Evolutionary conservation across 2,329 filamentous ascomycete genomes (phyloP).

Genomic region (Trichophyton schoenleinii): DNA sequence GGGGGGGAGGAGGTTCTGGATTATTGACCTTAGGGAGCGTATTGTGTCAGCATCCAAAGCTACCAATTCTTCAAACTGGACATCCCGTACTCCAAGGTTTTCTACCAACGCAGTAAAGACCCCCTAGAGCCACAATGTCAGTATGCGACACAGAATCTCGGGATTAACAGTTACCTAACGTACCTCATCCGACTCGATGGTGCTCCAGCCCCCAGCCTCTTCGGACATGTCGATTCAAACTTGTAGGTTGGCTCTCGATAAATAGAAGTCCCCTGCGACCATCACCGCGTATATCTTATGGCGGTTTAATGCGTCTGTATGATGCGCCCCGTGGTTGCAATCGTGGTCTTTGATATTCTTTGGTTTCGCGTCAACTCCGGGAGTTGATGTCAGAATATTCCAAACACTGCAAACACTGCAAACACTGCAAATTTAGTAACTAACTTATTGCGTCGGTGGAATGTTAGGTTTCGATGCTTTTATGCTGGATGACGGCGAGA

Average conservation of each 20-base stretch:
- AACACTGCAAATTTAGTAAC: not conserved
- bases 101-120: conserved; percentile 97
- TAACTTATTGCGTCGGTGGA: not conserved
- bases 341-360: no score
- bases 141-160: not conserved
- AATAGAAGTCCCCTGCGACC: no score
- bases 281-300: not conserved
- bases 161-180: conserved; percentile 35
- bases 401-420: not conserved
- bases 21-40: conserved; percentile 30
- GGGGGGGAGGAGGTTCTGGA: not conserved
- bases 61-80: conserved; percentile 94
- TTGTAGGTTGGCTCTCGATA: not conserved
- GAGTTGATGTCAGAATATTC: not conserved
- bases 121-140: conserved; percentile 45
- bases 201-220: conserved; percentile 66
- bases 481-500: no score
- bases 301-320: no score
- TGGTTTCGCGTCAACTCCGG: not conserved
- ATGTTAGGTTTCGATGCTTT: no score
- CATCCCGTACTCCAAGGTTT: conserved; percentile 76
- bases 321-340: no score
- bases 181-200: conserved; percentile 87
- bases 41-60: conserved; percentile 62
- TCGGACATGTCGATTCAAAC: conserved; percentile 46